A percentile compares a stretch with the other conserved stretches of the same genome.
Evolutionary conservation across 2,329 filamentous ascomycete species (phyloP).

Genomic region (Claviceps maximensis): DNA sequence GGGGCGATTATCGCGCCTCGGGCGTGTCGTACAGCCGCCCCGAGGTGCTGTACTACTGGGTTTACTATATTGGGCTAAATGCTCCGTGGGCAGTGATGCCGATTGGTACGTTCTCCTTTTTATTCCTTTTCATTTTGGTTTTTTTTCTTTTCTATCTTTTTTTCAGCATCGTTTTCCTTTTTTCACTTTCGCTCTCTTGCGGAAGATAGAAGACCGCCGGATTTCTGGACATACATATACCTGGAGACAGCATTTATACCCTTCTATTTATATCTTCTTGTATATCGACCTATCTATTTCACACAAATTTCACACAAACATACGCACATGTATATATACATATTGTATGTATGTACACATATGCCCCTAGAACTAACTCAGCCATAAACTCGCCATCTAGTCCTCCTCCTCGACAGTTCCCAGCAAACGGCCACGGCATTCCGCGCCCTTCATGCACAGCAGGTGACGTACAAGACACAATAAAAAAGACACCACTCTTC

Average conservation of each 20-base stretch:
- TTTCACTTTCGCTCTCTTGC: no score
- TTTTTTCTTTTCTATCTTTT: no score
- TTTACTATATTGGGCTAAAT: slow-evolving; percentile 50
- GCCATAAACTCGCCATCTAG: slow-evolving; percentile 7
- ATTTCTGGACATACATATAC: no score
- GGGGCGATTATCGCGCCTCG: slow-evolving; percentile 30
- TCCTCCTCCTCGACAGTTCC: slow-evolving; percentile 21
- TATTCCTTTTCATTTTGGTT: not conserved
- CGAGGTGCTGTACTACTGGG: slow-evolving; percentile 48
- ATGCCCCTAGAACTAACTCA: not conserved
- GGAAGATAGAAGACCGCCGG: no score
- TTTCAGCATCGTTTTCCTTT: no score
- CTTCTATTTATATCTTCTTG: not conserved
- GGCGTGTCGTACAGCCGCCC: slow-evolving; percentile 42
- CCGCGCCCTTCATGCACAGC: slow-evolving; percentile 11
- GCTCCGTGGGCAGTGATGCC: slow-evolving; percentile 47
- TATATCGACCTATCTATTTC: not conserved
- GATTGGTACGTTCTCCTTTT: slow-evolving; percentile 27
- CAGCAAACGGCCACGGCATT: slow-evolving; percentile 16
- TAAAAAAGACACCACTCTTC: slow-evolving; percentile 2
- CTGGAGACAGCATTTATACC: not conserved
- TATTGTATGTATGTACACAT: not conserved
- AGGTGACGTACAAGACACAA: slow-evolving; percentile 10
- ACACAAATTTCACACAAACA: not conserved
- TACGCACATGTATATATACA: not conserved